A percentile compares a stretch with the other conserved stretches of the same genome.
phyloP scores from a whole-genome alignment of 306 rosid genomes.

The Dalbergia oliveri region DNA sequence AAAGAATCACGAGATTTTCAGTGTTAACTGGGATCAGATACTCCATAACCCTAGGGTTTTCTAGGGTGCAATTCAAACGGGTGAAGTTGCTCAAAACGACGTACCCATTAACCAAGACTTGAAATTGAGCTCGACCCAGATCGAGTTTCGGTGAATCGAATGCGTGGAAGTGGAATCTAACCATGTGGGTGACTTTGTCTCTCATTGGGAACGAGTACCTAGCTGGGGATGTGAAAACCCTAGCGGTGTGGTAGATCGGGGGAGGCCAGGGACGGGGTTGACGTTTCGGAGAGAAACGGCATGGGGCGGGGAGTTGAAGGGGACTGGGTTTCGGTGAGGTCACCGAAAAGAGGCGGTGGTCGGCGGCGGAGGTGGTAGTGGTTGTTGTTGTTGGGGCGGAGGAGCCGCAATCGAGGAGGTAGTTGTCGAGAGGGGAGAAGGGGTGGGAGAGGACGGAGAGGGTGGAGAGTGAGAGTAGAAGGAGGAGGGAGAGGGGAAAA shows the following conservation, averaged over 20 bases:
- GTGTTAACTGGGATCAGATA: constrained; percentile 63
- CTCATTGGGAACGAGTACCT: constrained; percentile 65
- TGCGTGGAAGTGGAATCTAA: constrained; percentile 78
- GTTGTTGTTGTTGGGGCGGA: constrained; percentile 47
- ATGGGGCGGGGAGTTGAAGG: constrained; percentile 36
- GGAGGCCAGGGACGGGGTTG: constrained; percentile 48
- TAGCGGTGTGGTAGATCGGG: constrained; percentile 74
- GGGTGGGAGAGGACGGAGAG: constrained; percentile 47
- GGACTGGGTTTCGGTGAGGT: constrained; percentile 44
- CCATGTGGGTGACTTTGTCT: constrained; percentile 75
- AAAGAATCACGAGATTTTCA: constrained; percentile 65
- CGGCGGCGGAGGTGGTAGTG: constrained; percentile 8
- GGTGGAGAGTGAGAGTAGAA: constrained; percentile 41
- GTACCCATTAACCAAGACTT: constrained; percentile 64
- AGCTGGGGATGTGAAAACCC: constrained; percentile 71
- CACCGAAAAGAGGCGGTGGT: constrained; percentile 73
- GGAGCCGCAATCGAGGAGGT: constrained; percentile 90
- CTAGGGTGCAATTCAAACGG: constrained; percentile 5
- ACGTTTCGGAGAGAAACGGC: constrained; percentile 57
- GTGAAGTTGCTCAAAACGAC: constrained; percentile 63
- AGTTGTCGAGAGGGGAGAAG: constrained; percentile 82
- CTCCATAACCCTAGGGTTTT: constrained; percentile 62
- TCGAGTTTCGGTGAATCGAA: constrained; percentile 59
- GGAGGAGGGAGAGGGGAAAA: constrained; percentile 31
- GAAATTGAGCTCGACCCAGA: constrained; percentile 63